Base-by-base conservation (phyloP, 495 filamentous ascomycete genomes). In the Pseudevernia furfuracea region DNA sequence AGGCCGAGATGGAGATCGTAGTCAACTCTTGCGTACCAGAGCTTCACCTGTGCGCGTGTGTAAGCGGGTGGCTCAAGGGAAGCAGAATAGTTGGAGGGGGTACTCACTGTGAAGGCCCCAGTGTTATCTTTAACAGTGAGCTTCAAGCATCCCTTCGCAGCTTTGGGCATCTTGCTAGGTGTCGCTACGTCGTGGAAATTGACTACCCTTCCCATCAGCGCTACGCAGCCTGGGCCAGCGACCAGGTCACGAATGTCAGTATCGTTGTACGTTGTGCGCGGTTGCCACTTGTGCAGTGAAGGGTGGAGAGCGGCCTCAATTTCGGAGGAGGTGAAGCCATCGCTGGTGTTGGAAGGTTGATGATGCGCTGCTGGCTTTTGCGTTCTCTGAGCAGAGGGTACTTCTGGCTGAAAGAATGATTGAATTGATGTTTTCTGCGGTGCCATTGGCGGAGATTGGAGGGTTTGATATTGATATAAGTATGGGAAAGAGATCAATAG, bases 81-180 rank as follows among this genome's bases (percentile, higher is more conserved):
- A 43, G 38, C 11, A 11, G 49, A 1, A 44, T n/a, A 19, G 11
- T 49, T 19, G 11, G 25, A 32, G 4, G 25, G 25, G 25, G 23
- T 30, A 67, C 66, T 52, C 70, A 87, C 86, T 10, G 76, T 79
- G 53, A 87, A 74, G 15, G 77, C 78, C 7, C 80, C 86, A 30
- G 78, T 80, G 61, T 84, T 74, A 72, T 89, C 86, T 62, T 80
- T 82, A 3, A 88, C 67, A 58, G 81, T 75, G 23, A 87, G 61
- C 43, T 80, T 81, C 52, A 85, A 74, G 70, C 77, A 83, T 1
- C 84, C 82, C 58, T 74, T 71, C 0, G 79, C 78, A 43, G 75
- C 73, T 36, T 64, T 36, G 5, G 74, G 73, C 32, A 68, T 71
- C 58, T 80, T 79, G 55, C 71, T 79, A 1, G 72, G 66, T 8